Evolutionary conservation across 192 early-diverging fungal species (phyloP).

Genomic region (Coemansia sp.): DNA sequence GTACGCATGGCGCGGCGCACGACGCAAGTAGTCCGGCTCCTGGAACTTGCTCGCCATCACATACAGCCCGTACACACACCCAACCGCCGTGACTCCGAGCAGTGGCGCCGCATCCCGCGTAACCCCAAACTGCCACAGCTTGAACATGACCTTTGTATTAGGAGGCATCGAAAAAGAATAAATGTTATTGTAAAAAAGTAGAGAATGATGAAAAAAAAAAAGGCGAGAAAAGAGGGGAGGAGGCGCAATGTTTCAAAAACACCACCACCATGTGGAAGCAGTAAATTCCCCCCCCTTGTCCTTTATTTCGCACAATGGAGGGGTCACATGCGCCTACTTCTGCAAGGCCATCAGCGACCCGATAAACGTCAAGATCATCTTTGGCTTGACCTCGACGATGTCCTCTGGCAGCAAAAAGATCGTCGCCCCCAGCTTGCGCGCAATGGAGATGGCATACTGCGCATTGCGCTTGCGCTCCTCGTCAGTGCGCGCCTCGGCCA

Average conservation of each 20-base stretch:
- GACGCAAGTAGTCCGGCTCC: constrained; percentile 50
- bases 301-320: neutral
- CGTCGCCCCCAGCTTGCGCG: constrained; percentile 96
- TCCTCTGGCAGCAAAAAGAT: constrained; percentile 99
- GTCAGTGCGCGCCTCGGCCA: constrained; percentile 67
- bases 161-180: neutral
- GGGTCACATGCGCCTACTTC: constrained; percentile 14
- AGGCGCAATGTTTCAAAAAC: neutral
- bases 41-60: constrained; percentile 51
- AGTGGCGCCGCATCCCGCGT: constrained; percentile 46
- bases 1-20: constrained; percentile 35
- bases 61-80: constrained; percentile 47
- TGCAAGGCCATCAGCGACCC: constrained; percentile 90
- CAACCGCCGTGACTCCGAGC: constrained; percentile 39
- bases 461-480: constrained; percentile 91
- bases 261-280: neutral
- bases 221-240: neutral
- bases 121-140: constrained; percentile 31
- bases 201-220: neutral
- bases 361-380: constrained; percentile 95
- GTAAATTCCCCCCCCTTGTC: neutral
- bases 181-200: constrained; percentile 2
- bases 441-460: constrained; percentile 97
- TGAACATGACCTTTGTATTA: constrained; percentile 33
- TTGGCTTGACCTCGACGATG: constrained; percentile 96